Conservation (phyloP, 768 basidiomycete genomes). For the Rossbeevera mucosa region DNA sequence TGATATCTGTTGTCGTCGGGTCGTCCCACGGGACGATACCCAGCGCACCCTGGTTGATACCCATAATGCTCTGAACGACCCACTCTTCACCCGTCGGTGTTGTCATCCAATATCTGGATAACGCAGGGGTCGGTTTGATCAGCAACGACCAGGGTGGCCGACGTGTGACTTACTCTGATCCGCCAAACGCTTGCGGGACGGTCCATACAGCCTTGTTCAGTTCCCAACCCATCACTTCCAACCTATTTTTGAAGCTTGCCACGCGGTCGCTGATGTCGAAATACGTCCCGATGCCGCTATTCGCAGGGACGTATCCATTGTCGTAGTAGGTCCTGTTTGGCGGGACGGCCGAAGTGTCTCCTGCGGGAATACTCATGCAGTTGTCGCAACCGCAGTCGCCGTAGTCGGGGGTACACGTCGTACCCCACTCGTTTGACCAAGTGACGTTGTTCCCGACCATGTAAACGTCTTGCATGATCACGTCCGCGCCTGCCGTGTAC, state of each 20-base stretch:
- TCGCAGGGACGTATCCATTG: slow-evolving; percentile 17
- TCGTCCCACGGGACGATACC: slow-evolving; percentile 51
- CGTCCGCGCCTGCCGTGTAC: slow-evolving; percentile 61
- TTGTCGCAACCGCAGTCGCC: slow-evolving; percentile 74
- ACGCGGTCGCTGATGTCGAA: slow-evolving; percentile 66
- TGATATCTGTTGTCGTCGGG: slow-evolving; percentile 50
- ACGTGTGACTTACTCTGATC: slow-evolving; percentile 25
- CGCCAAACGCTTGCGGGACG: slow-evolving; percentile 75
- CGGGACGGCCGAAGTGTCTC: slow-evolving; percentile 32
- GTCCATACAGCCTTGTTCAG: slow-evolving; percentile 70
- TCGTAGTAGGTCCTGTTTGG: slow-evolving; percentile 22
- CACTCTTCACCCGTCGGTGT: slow-evolving; percentile 67
- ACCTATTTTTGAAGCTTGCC: slow-evolving; percentile 57
- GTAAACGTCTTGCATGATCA: slow-evolving; percentile 63
- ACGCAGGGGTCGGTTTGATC: background rate
- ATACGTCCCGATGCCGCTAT: slow-evolving; percentile 38
- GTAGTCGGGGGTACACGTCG: slow-evolving; percentile 57
- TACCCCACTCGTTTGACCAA: slow-evolving; percentile 57
- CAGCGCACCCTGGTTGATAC: slow-evolving; percentile 65
- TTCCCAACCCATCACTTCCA: slow-evolving; percentile 64
- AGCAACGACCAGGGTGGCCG: background rate
- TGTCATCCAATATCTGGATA: slow-evolving; percentile 53
- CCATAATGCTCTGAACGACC: slow-evolving; percentile 58
- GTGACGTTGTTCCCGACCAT: slow-evolving; percentile 56
- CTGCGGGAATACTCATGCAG: slow-evolving; percentile 44